Evolutionary conservation across 2,329 filamentous ascomycete species (phyloP).

Genomic region (Fusarium brevicatenulatum): DNA sequence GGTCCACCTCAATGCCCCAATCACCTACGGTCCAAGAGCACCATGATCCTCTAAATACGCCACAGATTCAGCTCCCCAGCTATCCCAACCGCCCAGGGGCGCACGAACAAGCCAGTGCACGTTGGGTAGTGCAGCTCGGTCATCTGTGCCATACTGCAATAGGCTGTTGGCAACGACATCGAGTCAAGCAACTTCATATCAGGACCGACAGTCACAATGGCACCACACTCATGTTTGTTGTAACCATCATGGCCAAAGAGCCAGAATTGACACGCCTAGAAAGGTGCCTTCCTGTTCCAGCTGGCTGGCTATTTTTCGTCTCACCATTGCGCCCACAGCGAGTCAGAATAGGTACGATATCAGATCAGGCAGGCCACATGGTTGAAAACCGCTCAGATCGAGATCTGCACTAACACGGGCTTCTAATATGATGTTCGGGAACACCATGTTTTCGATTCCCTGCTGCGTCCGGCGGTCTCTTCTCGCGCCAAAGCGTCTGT

Average conservation of each 20-base stretch:
- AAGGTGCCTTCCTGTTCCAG: conserved; percentile 31
- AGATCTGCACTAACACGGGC: conserved; percentile 44
- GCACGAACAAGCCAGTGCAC: conserved; percentile 31
- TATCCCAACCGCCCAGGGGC: conserved; percentile 9
- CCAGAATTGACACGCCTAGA: conserved; percentile 27
- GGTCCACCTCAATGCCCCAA: background rate
- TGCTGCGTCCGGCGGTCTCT: conserved; percentile 12
- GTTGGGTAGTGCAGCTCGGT: conserved; percentile 22
- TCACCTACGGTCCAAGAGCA: background rate
- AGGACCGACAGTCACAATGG: conserved; percentile 8
- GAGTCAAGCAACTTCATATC: conserved; percentile 35
- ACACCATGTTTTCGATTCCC: conserved; percentile 33
- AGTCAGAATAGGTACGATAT: conserved; percentile 43
- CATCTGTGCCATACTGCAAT: conserved; percentile 27
- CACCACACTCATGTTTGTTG: conserved; percentile 14
- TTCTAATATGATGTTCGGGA: conserved; percentile 32
- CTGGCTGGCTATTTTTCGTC: conserved; percentile 28
- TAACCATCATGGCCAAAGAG: conserved; percentile 10
- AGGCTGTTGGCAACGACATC: conserved; percentile 14
- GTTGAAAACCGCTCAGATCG: conserved; percentile 39
- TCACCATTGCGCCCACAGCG: conserved; percentile 37
- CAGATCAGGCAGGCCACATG: conserved; percentile 40
- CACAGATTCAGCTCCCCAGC: conserved; percentile 28
- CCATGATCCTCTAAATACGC: conserved; percentile 27
- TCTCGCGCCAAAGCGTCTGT: conserved; percentile 31